Conservation (phyloP, 2,329 filamentous ascomycete species). For the Zarea fungicola region DNA sequence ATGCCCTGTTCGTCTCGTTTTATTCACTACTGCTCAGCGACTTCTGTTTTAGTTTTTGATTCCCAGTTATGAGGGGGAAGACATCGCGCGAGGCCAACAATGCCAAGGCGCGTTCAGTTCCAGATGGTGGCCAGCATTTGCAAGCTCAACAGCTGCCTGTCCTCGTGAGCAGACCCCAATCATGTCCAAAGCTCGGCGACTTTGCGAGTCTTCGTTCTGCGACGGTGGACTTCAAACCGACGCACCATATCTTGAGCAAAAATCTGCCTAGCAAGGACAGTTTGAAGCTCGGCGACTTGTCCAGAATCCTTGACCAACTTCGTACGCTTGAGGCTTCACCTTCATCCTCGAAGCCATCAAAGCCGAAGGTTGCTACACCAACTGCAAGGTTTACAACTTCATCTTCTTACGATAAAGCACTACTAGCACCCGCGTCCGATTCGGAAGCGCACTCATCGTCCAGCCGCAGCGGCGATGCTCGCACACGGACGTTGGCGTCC, state of each 20-base stretch:
- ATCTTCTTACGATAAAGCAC: not conserved
- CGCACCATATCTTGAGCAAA: slow-evolving; percentile 10
- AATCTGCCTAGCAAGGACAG: not conserved
- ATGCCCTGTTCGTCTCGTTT: too few species aligned
- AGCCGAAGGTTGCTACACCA: too few species aligned
- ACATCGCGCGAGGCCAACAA: too few species aligned
- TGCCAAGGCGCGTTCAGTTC: too few species aligned
- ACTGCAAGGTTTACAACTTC: not conserved
- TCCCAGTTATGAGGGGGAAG: too few species aligned
- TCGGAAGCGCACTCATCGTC: not conserved
- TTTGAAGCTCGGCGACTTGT: slow-evolving; percentile 7
- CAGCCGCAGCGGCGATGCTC: not conserved
- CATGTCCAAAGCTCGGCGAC: slow-evolving; percentile 12
- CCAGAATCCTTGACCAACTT: slow-evolving; percentile 8
- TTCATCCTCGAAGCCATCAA: too few species aligned
- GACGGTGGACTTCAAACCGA: slow-evolving; percentile 1
- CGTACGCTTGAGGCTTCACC: not conserved
- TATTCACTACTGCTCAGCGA: too few species aligned
- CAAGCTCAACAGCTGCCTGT: too few species aligned
- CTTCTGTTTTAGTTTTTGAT: too few species aligned
- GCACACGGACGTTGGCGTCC: not conserved
- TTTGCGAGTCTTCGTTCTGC: slow-evolving; percentile 4
- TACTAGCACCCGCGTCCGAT: not conserved
- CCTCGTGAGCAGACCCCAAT: not conserved
- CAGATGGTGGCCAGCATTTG: too few species aligned